phyloP scores from a whole-genome alignment of 768 basidiomycete genomes.

The Hysterangium stoloniferum region DNA sequence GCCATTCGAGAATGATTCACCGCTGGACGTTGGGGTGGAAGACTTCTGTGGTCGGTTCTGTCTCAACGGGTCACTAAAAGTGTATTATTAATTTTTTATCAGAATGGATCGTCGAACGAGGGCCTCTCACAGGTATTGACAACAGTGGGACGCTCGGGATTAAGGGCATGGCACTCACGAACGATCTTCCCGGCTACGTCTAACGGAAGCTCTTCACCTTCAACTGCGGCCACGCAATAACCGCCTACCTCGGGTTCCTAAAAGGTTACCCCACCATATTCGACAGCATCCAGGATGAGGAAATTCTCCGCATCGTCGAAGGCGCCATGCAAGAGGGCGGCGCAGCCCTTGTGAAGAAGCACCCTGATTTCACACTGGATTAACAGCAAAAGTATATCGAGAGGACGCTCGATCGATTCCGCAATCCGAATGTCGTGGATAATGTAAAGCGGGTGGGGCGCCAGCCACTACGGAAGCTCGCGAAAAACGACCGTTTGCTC shows the following conservation, averaged over 20 bases:
- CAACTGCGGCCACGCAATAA: slow-evolving; percentile 33
- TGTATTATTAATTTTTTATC: background rate
- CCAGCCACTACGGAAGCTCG: slow-evolving; percentile 34
- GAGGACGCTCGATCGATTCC: slow-evolving; percentile 27
- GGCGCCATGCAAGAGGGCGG: slow-evolving; percentile 31
- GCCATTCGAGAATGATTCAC: slow-evolving; percentile 14
- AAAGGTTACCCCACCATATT: slow-evolving; percentile 25
- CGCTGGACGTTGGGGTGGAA: slow-evolving; percentile 34
- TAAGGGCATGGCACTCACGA: slow-evolving; percentile 26
- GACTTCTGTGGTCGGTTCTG: slow-evolving; percentile 22
- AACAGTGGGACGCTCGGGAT: slow-evolving; percentile 16
- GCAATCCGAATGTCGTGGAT: slow-evolving; percentile 29
- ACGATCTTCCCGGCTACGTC: slow-evolving; percentile 28
- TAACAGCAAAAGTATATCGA: slow-evolving; percentile 26
- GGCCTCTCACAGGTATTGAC: slow-evolving; percentile 20
- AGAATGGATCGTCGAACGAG: slow-evolving; percentile 33
- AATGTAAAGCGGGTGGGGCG: slow-evolving; percentile 30
- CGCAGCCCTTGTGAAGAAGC: slow-evolving; percentile 27
- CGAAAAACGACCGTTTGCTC: slow-evolving; percentile 27
- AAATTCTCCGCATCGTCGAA: slow-evolving; percentile 22
- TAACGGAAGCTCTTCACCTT: slow-evolving; percentile 38
- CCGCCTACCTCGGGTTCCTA: slow-evolving; percentile 32
- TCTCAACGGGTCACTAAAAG: background rate
- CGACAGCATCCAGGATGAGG: slow-evolving; percentile 24
- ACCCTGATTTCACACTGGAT: slow-evolving; percentile 17